Conservation (phyloP, 192 early-diverging fungal genomes). For the Coemansia umbellata region DNA sequence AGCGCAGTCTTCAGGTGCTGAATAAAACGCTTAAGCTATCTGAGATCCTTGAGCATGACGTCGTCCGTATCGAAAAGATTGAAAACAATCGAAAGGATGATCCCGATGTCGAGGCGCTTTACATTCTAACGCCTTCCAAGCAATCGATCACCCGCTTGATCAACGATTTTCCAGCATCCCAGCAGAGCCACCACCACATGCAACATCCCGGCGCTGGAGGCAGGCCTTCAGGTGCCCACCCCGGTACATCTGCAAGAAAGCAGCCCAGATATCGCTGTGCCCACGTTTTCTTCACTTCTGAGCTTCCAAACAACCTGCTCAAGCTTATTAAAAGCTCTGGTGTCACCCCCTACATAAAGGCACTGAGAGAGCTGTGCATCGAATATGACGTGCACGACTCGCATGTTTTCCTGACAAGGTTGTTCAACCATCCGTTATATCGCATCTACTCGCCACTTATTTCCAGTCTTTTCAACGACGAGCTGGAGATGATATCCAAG, state of each 20-base stretch:
- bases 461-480: conserved; percentile 29
- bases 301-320: conserved; percentile 43
- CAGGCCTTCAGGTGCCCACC: not conserved
- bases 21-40: conserved; percentile 38
- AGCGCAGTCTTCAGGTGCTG: conserved; percentile 40
- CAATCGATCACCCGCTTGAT: conserved; percentile 39
- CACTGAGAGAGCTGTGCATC: conserved; percentile 53
- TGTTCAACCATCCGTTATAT: conserved; percentile 43
- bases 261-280: conserved; percentile 38
- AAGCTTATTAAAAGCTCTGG: conserved; percentile 30
- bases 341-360: conserved; percentile 33
- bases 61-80: conserved; percentile 45
- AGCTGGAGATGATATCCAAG: conserved; percentile 52
- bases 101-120: conserved; percentile 46
- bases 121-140: conserved; percentile 50
- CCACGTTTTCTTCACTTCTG: conserved; percentile 51
- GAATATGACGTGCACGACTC: conserved; percentile 43
- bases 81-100: conserved; percentile 46
- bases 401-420: conserved; percentile 40
- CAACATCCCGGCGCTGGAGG: conserved; percentile 1
- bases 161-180: conserved; percentile 20
- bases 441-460: conserved; percentile 53
- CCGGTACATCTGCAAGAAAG: not conserved
- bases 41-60: conserved; percentile 46
- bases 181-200: not conserved